Conservation (phyloP, 768 basidiomycete genomes). For the Chalciporus piperatus region DNA sequence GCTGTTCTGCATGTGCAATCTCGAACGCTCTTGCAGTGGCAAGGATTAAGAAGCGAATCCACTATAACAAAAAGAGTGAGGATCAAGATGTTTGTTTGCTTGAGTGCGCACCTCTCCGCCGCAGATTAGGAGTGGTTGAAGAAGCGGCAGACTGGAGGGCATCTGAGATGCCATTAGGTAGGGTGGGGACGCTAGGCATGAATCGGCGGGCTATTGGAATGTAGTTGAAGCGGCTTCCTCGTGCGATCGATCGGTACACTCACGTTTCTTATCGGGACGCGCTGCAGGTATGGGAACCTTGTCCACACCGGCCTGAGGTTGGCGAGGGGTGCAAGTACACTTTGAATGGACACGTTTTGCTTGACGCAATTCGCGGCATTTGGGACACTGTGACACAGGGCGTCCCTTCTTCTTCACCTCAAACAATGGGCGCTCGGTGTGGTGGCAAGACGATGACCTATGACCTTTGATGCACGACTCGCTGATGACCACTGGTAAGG, state of each 20-base stretch:
- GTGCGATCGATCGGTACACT: conserved; percentile 2
- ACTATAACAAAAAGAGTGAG: conserved; percentile 36
- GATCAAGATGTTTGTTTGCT: not conserved
- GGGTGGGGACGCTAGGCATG: conserved; percentile 65
- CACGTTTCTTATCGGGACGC: conserved; percentile 34
- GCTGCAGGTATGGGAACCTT: conserved; percentile 32
- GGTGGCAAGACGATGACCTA: conserved; percentile 83
- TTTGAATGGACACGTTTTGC: conserved; percentile 80
- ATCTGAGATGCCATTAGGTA: conserved; percentile 74
- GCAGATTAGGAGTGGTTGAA: conserved; percentile 38
- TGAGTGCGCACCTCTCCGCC: conserved; percentile 45
- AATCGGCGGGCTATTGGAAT: conserved; percentile 56
- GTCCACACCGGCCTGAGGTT: conserved; percentile 27
- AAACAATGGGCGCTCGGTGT: conserved; percentile 85
- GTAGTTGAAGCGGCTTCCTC: conserved; percentile 16
- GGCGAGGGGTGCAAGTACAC: conserved; percentile 61
- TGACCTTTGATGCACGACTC: conserved; percentile 95
- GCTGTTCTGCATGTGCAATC: conserved; percentile 47
- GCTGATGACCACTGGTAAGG: conserved; percentile 39
- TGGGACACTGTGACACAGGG: conserved; percentile 85
- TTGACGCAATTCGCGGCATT: conserved; percentile 79
- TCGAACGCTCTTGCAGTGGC: conserved; percentile 54
- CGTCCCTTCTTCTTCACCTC: conserved; percentile 93
- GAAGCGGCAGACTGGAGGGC: conserved; percentile 32
- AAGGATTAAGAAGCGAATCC: conserved; percentile 61